Base-by-base conservation (phyloP, 768 basidiomycete genomes). In the Suillus ampliporus region DNA sequence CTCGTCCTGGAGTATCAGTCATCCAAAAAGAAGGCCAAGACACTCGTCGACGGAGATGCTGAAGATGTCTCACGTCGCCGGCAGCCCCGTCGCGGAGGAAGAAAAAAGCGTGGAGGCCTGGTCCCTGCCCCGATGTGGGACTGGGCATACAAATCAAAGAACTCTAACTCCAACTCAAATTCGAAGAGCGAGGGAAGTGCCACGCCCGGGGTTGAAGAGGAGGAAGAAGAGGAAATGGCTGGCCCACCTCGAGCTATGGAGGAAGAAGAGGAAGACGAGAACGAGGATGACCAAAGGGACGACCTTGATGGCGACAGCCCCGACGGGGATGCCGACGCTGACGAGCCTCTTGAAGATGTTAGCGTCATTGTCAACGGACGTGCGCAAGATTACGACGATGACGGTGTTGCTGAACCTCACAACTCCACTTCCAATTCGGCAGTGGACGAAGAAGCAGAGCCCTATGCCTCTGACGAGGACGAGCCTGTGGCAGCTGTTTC, bases 41-140 rank as follows among this genome's bases (percentile, higher is more conserved):
- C 17, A 40, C 19, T 56, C 23, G 19, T 40, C 19, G 54, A 56
- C 38, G 54, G 54, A 62, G 50, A 61, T 46, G 37, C 58, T 51
- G 51, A 56, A 40, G 54, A 40, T 19, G 5, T 50, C 54, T 54
- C 61, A 44, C n/a, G 63, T 65, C 64, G 64, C 43, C 63, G 72
- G 56, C 60, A 67, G 56, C 56, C 63, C 58, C 61, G 67, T 70
- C 65, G 65, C 68, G 31, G 68, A 70, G 21, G 71, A 69, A 75
- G 82, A 65, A 83, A 79, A 73, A 85, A 86, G 69, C 83, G 87
- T 57, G 84, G 88, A 68, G 89, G 88, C 60, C 81, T 92, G 63
- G 87, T 91, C 1, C 90, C 92, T 34, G 87, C 87, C 40, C 86
- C 86, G 59, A 94, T 93, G 90, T 94, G 92, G 92, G 91, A 84